phyloP scores from a whole-genome alignment of 2,329 filamentous ascomycete species.

The Alternaria sp. region DNA sequence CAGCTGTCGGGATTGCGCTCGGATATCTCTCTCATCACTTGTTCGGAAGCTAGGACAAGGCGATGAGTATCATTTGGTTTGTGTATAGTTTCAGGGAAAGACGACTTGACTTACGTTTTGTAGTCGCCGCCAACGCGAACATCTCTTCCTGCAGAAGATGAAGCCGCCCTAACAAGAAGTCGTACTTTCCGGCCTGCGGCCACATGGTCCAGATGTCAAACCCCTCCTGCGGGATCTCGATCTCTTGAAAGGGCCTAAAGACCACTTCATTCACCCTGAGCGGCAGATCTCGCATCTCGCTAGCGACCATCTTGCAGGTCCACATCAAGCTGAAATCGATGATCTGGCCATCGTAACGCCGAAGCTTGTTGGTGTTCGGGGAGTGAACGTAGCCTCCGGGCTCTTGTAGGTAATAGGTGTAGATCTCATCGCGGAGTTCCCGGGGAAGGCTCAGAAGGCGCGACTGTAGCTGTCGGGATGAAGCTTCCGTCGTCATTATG shows the following conservation, averaged over 20 bases:
- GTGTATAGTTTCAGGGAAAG: too few relatives aligned
- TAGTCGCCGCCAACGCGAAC: too few relatives aligned
- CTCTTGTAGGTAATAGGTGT: neutral
- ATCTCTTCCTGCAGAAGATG: neutral
- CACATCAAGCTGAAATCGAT: neutral
- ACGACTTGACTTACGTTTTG: too few relatives aligned
- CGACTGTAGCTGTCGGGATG: neutral
- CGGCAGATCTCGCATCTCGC: neutral
- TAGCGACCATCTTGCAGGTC: neutral
- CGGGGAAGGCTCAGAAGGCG: neutral
- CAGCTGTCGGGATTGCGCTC: too few relatives aligned
- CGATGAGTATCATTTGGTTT: too few relatives aligned
- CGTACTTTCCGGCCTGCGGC: neutral
- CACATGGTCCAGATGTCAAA: accelerated
- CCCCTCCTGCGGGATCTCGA: accelerated
- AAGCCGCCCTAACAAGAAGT: neutral
- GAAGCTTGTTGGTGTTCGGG: neutral
- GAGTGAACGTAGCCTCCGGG: neutral
- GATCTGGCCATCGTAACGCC: accelerated
- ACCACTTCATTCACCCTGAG: neutral
- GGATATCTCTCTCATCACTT: too few relatives aligned
- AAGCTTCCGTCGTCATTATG: too few relatives aligned
- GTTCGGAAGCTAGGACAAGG: too few relatives aligned
- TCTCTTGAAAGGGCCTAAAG: neutral
- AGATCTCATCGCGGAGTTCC: neutral